Conservation (phyloP, 352 stramenopile genomes). For the Pythium oligandrum region DNA sequence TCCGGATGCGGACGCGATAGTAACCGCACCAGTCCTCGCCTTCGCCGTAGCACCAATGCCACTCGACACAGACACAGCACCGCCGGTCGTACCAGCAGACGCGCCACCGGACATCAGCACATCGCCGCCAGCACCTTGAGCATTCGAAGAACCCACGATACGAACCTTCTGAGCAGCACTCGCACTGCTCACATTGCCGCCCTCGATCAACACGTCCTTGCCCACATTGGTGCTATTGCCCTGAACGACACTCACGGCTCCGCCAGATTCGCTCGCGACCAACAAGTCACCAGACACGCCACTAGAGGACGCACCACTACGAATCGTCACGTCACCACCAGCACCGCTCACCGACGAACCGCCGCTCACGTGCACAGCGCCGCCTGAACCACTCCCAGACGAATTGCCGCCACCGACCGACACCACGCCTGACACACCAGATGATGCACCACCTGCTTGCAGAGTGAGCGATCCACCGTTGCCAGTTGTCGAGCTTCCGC, state of each 20-base stretch:
- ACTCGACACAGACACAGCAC: constrained; percentile 3
- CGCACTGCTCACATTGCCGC: too few species aligned
- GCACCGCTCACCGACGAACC: constrained; percentile 20
- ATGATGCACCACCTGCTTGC: constrained; percentile 10
- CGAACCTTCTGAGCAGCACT: too few species aligned
- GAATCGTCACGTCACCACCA: constrained; percentile 12
- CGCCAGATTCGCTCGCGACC: too few species aligned
- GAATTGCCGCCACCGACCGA: constrained; percentile 15
- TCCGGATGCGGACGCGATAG: background rate
- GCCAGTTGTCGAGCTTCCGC: background rate
- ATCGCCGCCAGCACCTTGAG: too few species aligned
- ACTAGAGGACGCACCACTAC: too few species aligned
- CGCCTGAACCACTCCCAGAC: constrained; percentile 16
- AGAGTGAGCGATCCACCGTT: constrained; percentile 1
- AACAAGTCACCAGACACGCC: too few species aligned
- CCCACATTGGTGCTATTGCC: too few species aligned
- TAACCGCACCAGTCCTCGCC: background rate
- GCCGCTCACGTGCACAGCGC: constrained; percentile 20
- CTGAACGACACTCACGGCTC: too few species aligned
- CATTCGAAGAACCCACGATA: too few species aligned
- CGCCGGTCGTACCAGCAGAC: constrained; percentile 10
- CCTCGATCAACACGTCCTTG: too few species aligned
- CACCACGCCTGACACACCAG: constrained; percentile 10
- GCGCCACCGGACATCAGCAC: too few species aligned
- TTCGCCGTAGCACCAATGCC: background rate